A percentile compares a stretch with the other conserved stretches of the same genome.
phyloP scores from a whole-genome alignment of 164 flowering plant genomes.

The Nymphaea colorata region DNA sequence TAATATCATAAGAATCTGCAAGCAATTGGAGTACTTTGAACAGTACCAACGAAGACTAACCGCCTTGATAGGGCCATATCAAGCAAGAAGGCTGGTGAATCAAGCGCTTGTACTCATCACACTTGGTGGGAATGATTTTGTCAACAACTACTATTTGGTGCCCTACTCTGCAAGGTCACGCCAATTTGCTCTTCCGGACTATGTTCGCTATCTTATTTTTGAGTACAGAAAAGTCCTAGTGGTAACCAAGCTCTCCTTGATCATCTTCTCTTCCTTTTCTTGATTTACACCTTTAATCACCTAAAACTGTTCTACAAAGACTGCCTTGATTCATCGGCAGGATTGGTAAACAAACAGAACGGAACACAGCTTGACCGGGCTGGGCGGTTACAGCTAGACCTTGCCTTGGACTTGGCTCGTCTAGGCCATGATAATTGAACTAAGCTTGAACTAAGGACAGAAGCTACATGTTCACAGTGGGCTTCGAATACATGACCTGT shows the following conservation, averaged over 20 bases:
- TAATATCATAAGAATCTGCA: slow-evolving; percentile 36
- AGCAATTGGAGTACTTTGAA: slow-evolving; percentile 34
- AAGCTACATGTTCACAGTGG: too few species aligned
- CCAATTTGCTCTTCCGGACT: slow-evolving; percentile 42
- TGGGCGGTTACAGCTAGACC: too few species aligned
- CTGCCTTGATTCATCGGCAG: too few species aligned
- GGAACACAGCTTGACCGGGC: too few species aligned
- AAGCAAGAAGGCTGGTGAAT: slow-evolving; percentile 32
- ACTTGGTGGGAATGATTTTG: slow-evolving; percentile 75
- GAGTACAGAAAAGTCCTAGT: slow-evolving; percentile 41
- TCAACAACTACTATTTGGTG: slow-evolving; percentile 64
- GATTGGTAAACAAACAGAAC: too few species aligned
- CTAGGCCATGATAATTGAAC: too few species aligned
- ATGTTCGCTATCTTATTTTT: slow-evolving; percentile 24
- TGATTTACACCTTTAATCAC: neutral
- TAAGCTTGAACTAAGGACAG: too few species aligned
- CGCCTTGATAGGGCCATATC: slow-evolving; percentile 25
- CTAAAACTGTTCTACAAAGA: too few species aligned
- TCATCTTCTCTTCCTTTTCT: neutral
- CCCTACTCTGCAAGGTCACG: slow-evolving; percentile 44
- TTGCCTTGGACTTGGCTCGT: too few species aligned
- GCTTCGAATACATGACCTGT: too few species aligned
- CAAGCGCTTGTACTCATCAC: slow-evolving; percentile 47
- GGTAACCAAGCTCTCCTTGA: slow-evolving; percentile 19
- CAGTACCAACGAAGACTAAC: slow-evolving; percentile 40